Evolutionary conservation across 176 grass and related monocot genomes (phyloP).

Genomic region (Bolboschoenus planiculmis): DNA sequence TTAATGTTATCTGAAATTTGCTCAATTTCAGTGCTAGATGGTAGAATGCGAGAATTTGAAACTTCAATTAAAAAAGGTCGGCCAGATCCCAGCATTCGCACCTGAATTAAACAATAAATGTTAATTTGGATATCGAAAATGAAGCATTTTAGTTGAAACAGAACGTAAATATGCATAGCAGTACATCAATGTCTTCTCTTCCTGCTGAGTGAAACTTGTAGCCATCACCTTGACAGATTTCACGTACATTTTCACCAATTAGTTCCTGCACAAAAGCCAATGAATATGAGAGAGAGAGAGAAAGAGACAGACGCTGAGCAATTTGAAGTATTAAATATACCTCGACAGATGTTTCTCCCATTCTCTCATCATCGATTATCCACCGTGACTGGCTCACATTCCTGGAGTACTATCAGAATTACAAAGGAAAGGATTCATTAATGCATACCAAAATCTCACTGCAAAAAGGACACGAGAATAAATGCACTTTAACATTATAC

Average conservation of each 20-base stretch:
- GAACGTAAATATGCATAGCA: conserved; percentile 4
- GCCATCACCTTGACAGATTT: conserved; percentile 60
- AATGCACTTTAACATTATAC: conserved; percentile 31
- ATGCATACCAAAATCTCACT: not conserved
- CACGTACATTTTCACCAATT: conserved; percentile 57
- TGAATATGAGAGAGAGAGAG: not conserved
- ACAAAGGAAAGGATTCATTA: not conserved
- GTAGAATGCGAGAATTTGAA: conserved; percentile 53
- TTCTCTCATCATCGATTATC: conserved; percentile 99
- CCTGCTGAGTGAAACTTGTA: conserved; percentile 94
- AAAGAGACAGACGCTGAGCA: not conserved
- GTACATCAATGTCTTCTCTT: conserved; percentile 99
- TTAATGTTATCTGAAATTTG: conserved; percentile 73
- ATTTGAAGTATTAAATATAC: conserved; percentile 27
- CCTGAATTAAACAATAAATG: conserved; percentile 35
- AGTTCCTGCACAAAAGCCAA: conserved; percentile 47
- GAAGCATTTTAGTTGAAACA: not conserved
- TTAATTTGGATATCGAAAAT: conserved; percentile 18
- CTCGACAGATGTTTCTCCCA: conserved; percentile 97
- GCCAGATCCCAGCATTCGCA: conserved; percentile 95
- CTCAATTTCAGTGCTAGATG: conserved; percentile 58
- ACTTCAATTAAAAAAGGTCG: conserved; percentile 88
- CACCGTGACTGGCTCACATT: conserved; percentile 96
- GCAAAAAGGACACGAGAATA: not conserved
- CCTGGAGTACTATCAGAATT: conserved; percentile 62